Evolutionary conservation across 2,329 filamentous ascomycete genomes (phyloP).

Genomic region (Apiospora sp.): DNA sequence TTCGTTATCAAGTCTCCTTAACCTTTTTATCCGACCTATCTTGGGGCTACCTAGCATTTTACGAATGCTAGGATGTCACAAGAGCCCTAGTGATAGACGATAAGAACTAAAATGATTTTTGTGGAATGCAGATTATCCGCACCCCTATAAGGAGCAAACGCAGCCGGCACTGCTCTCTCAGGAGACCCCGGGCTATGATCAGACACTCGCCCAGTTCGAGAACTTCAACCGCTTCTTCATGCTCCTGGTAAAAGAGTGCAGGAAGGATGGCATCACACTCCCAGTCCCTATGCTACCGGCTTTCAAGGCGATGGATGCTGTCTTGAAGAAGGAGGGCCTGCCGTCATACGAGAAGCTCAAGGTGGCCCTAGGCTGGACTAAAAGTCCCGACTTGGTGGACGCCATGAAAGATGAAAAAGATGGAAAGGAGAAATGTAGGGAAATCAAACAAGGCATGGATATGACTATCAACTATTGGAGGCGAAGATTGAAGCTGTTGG

Average conservation of each 20-base stretch:
- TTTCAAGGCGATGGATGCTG: background rate
- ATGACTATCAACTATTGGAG: background rate
- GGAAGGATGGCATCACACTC: background rate
- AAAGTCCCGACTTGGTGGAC: background rate
- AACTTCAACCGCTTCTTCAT: slow-evolving; percentile 6
- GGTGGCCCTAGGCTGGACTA: background rate
- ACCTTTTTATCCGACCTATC: background rate
- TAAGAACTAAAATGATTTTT: background rate
- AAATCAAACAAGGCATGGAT: background rate
- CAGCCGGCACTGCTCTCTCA: background rate
- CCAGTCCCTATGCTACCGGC: background rate
- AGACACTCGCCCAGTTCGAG: background rate
- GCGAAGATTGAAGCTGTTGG: background rate
- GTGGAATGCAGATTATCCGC: background rate
- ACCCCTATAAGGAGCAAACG: background rate
- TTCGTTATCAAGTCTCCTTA: background rate
- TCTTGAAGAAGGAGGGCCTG: background rate
- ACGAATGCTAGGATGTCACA: background rate
- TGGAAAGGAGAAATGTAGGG: background rate
- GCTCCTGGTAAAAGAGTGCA: background rate
- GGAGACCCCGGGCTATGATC: background rate
- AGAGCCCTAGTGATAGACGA: no score
- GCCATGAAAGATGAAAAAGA: background rate
- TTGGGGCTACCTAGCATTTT: no score
- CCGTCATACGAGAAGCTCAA: background rate